These are phyloP conservation scores for Cenchrus fungigraminus DNA, from an alignment of 176 grass and related monocot genomes.

Conservation along the genomic window DNA sequence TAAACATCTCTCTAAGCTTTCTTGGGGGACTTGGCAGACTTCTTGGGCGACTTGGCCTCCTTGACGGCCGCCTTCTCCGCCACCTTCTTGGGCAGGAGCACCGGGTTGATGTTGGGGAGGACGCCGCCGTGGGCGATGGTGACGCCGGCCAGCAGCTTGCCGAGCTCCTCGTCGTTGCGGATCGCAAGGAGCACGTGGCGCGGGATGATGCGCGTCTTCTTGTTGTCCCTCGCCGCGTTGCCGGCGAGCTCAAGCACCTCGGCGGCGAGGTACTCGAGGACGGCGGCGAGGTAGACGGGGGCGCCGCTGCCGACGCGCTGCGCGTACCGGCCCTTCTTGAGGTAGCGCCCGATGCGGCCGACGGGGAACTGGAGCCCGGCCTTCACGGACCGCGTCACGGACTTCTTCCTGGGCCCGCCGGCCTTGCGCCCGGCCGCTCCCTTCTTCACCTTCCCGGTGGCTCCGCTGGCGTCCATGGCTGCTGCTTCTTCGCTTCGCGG, in stretches of 20 bases:
- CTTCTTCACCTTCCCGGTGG: slow-evolving; percentile 32
- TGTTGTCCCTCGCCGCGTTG: slow-evolving; percentile 39
- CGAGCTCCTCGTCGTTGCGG: slow-evolving; percentile 54
- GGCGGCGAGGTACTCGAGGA: slow-evolving; percentile 54
- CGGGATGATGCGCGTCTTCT: slow-evolving; percentile 52
- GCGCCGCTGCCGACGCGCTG: slow-evolving; percentile 47
- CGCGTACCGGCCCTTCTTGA: slow-evolving; percentile 53
- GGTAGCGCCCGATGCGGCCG: slow-evolving; percentile 54
- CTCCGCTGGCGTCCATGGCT: not conserved
- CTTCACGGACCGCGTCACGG: slow-evolving; percentile 40
- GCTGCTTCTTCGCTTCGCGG: not conserved
- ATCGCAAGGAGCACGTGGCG: slow-evolving; percentile 47
- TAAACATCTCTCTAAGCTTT: slow-evolving; percentile 7
- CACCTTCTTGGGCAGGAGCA: slow-evolving; percentile 44
- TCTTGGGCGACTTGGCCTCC: slow-evolving; percentile 37
- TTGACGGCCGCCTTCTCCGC: slow-evolving; percentile 36
- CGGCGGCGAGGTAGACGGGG: slow-evolving; percentile 46
- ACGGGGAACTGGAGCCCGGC: slow-evolving; percentile 64
- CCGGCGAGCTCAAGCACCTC: slow-evolving; percentile 42
- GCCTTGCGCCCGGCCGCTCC: slow-evolving; percentile 32
- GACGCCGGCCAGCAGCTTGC: slow-evolving; percentile 40
- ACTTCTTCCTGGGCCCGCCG: slow-evolving; percentile 35
- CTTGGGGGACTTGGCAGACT: slow-evolving; percentile 36
- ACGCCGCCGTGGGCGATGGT: slow-evolving; percentile 49
- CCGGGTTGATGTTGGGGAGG: slow-evolving; percentile 46